Conservation (phyloP, 345 rosid genomes). For the Crucihimalaya himalaica region DNA sequence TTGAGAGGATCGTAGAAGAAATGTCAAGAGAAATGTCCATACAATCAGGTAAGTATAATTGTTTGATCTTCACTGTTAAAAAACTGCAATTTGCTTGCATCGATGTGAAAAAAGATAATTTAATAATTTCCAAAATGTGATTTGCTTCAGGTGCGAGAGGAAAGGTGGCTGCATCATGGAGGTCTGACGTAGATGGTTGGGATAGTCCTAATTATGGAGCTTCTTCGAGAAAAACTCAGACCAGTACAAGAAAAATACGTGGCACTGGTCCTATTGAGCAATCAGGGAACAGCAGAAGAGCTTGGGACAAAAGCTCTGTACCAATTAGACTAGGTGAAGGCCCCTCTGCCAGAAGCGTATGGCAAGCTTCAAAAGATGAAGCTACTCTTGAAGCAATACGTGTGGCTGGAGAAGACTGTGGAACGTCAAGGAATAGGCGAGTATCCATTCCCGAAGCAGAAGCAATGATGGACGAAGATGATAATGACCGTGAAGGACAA, state of each 20-base stretch:
- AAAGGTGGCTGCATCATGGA: constrained; percentile 61
- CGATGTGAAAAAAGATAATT: constrained; percentile 55
- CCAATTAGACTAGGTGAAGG: constrained; percentile 87
- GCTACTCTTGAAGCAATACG: constrained; percentile 98
- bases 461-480: constrained; percentile 49
- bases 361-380: constrained; percentile 99
- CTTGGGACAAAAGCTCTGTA: constrained; percentile 81
- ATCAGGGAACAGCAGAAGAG: constrained; percentile 66
- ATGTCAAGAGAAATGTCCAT: constrained; percentile 84
- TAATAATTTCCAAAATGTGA: constrained; percentile 38
- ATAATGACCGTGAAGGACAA: constrained; percentile 52
- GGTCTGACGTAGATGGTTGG: constrained; percentile 73
- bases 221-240: constrained; percentile 67
- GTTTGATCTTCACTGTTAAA: constrained; percentile 49
- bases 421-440: constrained; percentile 52
- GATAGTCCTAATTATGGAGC: constrained; percentile 61
- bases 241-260: constrained; percentile 55
- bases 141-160: constrained; percentile 53
- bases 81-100: constrained; percentile 28
- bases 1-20: constrained; percentile 91
- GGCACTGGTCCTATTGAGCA: constrained; percentile 56
- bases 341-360: constrained; percentile 96
- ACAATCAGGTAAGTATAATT: constrained; percentile 69
- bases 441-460: constrained; percentile 69
- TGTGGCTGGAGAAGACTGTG: constrained; percentile 84